Percentiles rank a stretch among this genome's conserved stretches.
phyloP scores from a whole-genome alignment of 2,329 filamentous ascomycete genomes.

The Colletotrichum cereale region DNA sequence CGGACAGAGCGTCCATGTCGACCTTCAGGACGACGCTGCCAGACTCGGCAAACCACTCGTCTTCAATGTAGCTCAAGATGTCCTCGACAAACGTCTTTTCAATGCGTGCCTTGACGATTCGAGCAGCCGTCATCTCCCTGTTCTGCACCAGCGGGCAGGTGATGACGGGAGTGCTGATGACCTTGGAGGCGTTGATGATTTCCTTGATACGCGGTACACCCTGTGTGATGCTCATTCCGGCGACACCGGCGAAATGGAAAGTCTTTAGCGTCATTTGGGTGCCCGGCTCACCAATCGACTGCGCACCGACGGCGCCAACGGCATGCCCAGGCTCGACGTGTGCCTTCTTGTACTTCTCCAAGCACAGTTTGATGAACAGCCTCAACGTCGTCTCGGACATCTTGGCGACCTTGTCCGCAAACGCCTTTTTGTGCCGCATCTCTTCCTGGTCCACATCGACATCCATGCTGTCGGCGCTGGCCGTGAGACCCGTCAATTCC shows the following conservation, averaged over 20 bases:
- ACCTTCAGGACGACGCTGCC: constrained; percentile 86
- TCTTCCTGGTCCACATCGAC: constrained; percentile 46
- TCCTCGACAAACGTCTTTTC: constrained; percentile 95
- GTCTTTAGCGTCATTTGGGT: constrained; percentile 99
- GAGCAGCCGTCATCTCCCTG: constrained; percentile 81
- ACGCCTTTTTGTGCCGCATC: constrained; percentile 51
- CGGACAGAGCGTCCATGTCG: constrained; percentile 81
- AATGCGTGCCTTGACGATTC: constrained; percentile 91
- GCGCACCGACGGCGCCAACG: constrained; percentile 94
- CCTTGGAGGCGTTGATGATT: constrained; percentile 98
- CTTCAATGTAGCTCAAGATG: constrained; percentile 83
- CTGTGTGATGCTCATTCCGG: constrained; percentile 98
- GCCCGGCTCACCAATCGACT: constrained; percentile 97
- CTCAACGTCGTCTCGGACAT: constrained; percentile 80
- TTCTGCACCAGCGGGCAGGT: constrained; percentile 85
- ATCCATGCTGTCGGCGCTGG: constrained; percentile 44
- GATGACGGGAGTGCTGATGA: constrained; percentile 95
- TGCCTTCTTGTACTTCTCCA: constrained; percentile 91
- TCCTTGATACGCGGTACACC: constrained; percentile 99
- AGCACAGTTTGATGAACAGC: constrained; percentile 83
- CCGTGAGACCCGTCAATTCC: constrained; percentile 34
- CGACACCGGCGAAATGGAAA: constrained; percentile 99
- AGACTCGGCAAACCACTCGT: constrained; percentile 84
- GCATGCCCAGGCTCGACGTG: constrained; percentile 95
- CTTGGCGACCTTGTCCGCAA: constrained; percentile 82